Evolutionary conservation across 352 stramenopile genomes (phyloP).

Genomic region (Pythium pyrilobum): DNA sequence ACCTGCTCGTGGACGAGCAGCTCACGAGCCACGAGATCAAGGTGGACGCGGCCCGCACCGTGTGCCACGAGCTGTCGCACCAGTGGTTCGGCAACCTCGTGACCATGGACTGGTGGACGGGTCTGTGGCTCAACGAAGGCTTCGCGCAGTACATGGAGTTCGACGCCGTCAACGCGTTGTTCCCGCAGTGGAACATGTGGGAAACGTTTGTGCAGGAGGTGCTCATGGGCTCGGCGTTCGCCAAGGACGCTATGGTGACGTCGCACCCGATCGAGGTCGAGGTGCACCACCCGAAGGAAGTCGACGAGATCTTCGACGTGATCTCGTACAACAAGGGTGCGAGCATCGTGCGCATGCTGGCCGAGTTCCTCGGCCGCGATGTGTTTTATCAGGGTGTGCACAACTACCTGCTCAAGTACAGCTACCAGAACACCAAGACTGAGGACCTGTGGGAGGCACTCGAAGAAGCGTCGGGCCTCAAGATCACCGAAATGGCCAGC

Average conservation of each 20-base stretch:
- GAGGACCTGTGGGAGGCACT: slow-evolving; percentile 94
- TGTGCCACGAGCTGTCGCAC: slow-evolving; percentile 98
- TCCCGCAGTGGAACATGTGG: slow-evolving; percentile 94
- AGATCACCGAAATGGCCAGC: slow-evolving; percentile 90
- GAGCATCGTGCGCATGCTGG: slow-evolving; percentile 69
- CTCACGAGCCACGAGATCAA: slow-evolving; percentile 55
- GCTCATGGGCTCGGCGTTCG: slow-evolving; percentile 74
- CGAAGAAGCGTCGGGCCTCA: slow-evolving; percentile 86
- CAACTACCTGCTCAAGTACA: slow-evolving; percentile 91
- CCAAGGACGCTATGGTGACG: slow-evolving; percentile 89
- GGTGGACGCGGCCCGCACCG: slow-evolving; percentile 87
- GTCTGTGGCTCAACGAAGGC: slow-evolving; percentile 97
- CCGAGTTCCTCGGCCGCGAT: slow-evolving; percentile 60
- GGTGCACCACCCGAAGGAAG: slow-evolving; percentile 91
- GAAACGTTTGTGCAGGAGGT: slow-evolving; percentile 90
- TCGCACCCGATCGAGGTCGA: slow-evolving; percentile 95
- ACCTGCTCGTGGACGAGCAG: slow-evolving; percentile 77
- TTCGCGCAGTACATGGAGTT: slow-evolving; percentile 97
- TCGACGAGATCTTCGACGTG: slow-evolving; percentile 97
- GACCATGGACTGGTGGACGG: slow-evolving; percentile 97
- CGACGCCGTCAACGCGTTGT: slow-evolving; percentile 89
- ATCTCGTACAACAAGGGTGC: slow-evolving; percentile 95
- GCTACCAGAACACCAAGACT: slow-evolving; percentile 95
- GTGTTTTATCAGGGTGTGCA: slow-evolving; percentile 83
- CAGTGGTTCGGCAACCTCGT: slow-evolving; percentile 98